Conservation (phyloP, 306 rosid species). For the Neltuma alba region DNA sequence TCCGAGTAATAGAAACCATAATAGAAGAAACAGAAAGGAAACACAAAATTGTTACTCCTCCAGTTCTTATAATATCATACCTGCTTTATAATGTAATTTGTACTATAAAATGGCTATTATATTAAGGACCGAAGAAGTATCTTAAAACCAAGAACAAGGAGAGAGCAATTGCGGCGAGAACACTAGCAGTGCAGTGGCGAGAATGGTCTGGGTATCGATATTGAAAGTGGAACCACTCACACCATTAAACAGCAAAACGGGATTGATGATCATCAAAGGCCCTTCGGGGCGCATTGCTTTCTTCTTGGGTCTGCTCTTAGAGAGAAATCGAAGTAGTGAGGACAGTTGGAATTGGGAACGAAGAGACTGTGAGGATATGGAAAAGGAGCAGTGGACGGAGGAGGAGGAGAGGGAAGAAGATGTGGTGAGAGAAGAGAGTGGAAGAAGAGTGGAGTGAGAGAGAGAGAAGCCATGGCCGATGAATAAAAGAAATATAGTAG, state of each 20-base stretch:
- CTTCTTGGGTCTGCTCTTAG: slow-evolving; percentile 20
- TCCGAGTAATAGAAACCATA: neutral
- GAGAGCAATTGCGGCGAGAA: slow-evolving; percentile 83
- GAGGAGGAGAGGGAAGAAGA: too few relatives aligned
- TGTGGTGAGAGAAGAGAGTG: too few relatives aligned
- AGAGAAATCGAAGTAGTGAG: neutral
- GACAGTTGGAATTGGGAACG: slow-evolving; percentile 28
- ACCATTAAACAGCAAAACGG: slow-evolving; percentile 59
- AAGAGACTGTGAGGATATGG: slow-evolving; percentile 28
- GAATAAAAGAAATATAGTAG: neutral
- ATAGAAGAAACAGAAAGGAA: neutral
- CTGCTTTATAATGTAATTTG: too few relatives aligned
- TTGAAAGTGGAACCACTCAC: too few relatives aligned
- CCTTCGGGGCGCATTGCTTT: slow-evolving; percentile 42
- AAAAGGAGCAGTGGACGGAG: slow-evolving; percentile 33
- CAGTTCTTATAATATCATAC: too few relatives aligned
- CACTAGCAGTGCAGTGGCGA: slow-evolving; percentile 79
- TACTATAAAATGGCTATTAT: too few relatives aligned
- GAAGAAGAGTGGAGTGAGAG: neutral
- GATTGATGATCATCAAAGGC: slow-evolving; percentile 55
- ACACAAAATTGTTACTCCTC: slow-evolving; percentile 40
- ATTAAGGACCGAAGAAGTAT: too few relatives aligned
- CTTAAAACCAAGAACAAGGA: slow-evolving; percentile 92
- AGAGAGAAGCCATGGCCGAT: neutral
- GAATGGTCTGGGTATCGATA: too few relatives aligned